These are phyloP conservation scores for Pseudomonodictys pantanalensis DNA, from an alignment of 495 filamentous ascomycete species.

Conservation along the genomic window DNA sequence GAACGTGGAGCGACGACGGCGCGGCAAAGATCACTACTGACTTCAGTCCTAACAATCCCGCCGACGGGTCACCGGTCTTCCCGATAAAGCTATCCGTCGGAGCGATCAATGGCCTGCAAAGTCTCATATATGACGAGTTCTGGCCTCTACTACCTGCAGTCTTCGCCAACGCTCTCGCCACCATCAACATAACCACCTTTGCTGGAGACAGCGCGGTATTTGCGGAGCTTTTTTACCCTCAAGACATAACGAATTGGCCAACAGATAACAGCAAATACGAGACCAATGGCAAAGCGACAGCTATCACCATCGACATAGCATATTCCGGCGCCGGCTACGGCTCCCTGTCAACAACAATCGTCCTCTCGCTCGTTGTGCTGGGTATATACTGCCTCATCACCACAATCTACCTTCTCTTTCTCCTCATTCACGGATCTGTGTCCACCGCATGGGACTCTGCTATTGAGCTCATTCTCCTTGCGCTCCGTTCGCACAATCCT, in stretches of 20 bases:
- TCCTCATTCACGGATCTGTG: background rate
- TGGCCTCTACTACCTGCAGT: background rate
- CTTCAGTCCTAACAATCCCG: no score
- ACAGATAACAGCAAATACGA: no score
- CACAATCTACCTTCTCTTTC: background rate
- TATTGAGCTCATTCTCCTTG: background rate
- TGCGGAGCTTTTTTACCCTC: background rate
- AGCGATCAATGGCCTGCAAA: background rate
- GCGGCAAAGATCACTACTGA: no score
- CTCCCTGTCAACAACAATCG: background rate
- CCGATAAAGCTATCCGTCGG: background rate
- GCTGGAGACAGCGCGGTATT: background rate
- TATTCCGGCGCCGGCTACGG: background rate
- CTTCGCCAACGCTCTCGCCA: background rate
- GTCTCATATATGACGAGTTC: background rate
- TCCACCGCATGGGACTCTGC: conserved; percentile 10
- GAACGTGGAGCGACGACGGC: no score
- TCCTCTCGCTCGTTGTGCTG: background rate
- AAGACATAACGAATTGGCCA: no score
- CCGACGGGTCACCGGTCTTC: background rate
- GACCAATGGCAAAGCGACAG: background rate
- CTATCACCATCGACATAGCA: background rate
- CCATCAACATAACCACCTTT: no score
- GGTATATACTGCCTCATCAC: conserved; percentile 2
- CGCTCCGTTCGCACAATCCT: background rate